Base-by-base conservation (phyloP, 352 stramenopile genomes). In the Lagenidium sp. region DNA sequence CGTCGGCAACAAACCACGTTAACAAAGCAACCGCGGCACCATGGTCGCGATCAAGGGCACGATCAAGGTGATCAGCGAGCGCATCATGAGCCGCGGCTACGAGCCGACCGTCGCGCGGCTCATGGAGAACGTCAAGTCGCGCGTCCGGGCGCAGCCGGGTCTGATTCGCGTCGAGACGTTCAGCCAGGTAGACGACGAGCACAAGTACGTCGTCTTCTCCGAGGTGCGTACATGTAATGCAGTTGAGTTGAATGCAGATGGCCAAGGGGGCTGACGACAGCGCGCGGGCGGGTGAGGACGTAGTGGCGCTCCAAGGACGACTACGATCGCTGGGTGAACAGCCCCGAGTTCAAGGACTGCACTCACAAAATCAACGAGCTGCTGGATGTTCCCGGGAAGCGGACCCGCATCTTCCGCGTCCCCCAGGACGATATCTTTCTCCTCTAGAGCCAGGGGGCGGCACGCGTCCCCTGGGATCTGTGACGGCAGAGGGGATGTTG, bases 151-250 rank as follows among this genome's bases (percentile, higher is more conserved):
- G 41, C 79, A 91, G 49, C 78, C 81, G 4, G 81, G 81, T 0
- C 57, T 88, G 22, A 50, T 94, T 42, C 79, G 71, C 6, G 74
- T 94, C 47, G 72, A 82, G 47, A 94, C 81, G 1, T 85, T 79
- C 61, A 67, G 51, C 40, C 74, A 91, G 46, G 47, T 82, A 47
- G 74, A 88, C 54, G 68, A 89, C 44, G 55, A 78, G 51, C 80
- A 85, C 48, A 94, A 94, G 60, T 94, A 91, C 60, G 69, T 94
- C 44, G 81, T 94, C 41, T 86, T 94, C 60, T 90, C 81, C 36
- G 74, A 94, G 76, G 76, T 88, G 32, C n/a, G 44, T 44, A 4
- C 20, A 25, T 32, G 8, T 32, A 32, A 13, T n/a, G n/a, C n/a
- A n/a, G n/a, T n/a, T n/a, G n/a, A n/a, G n/a, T n/a, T n/a, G n/a